These are phyloP conservation scores for Colletotrichum sp. DNA, from an alignment of 2,329 filamentous ascomycete genomes.

Conservation along the genomic window DNA sequence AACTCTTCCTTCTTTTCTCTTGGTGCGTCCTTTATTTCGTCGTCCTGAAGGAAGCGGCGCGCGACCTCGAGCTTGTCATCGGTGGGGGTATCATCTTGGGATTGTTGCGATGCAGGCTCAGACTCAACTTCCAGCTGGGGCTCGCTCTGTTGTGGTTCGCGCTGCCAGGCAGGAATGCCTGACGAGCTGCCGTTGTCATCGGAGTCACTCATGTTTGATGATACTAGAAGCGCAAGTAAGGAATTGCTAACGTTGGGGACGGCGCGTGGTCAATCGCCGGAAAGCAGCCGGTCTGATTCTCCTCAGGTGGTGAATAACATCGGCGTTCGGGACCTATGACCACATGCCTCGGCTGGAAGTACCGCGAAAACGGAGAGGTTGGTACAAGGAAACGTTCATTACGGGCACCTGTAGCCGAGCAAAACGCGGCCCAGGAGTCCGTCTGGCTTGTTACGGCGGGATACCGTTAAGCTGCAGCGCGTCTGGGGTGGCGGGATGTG, in stretches of 20 bases:
- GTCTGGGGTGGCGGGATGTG: not conserved
- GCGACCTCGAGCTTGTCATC: slow-evolving; percentile 64
- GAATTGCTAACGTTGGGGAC: not conserved
- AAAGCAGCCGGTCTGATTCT: not conserved
- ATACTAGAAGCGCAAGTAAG: not conserved
- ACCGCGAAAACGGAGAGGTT: not conserved
- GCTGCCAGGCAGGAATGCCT: slow-evolving; percentile 38
- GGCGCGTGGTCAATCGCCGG: not conserved
- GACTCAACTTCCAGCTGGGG: not conserved
- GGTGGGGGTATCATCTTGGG: slow-evolving; percentile 9
- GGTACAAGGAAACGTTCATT: not conserved
- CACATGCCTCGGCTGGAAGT: slow-evolving; percentile 24
- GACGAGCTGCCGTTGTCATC: slow-evolving; percentile 29
- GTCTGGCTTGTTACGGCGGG: not conserved
- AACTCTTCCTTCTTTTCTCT: slow-evolving; percentile 78
- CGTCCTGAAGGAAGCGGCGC: slow-evolving; percentile 76
- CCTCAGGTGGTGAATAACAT: not conserved
- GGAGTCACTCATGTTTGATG: slow-evolving; percentile 35
- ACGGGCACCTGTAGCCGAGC: not conserved
- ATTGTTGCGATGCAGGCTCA: slow-evolving; percentile 5
- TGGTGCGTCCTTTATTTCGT: slow-evolving; percentile 71
- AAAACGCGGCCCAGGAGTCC: not conserved
- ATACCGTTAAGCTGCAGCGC: not conserved
- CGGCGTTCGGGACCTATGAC: slow-evolving; percentile 13
- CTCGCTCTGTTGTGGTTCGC: slow-evolving; percentile 16